Evolutionary conservation across 805 yeast genomes (phyloP).

Genomic region (Monosporozyma yasuniensis): DNA sequence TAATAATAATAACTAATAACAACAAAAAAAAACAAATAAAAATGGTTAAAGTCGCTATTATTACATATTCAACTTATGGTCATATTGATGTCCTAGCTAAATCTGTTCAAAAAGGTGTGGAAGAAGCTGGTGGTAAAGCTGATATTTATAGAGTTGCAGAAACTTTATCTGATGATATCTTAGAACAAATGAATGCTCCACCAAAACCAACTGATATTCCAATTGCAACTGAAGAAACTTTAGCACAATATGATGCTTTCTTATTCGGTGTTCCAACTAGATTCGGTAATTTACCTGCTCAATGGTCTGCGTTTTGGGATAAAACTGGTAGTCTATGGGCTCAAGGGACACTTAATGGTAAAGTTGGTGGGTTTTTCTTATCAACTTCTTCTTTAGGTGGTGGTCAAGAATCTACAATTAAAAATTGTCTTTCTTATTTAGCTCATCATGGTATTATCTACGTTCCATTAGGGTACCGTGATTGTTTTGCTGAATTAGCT

Average conservation of each 20-base stretch:
- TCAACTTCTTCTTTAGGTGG: conserved; percentile 69
- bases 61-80: conserved; percentile 71
- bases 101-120: conserved; percentile 59
- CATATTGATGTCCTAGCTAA: conserved; percentile 66
- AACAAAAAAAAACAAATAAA: too few relatives aligned
- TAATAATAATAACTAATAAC: too few relatives aligned
- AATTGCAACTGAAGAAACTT: conserved; percentile 46
- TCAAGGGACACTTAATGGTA: conserved; percentile 57
- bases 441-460: conserved; percentile 72
- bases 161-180: conserved; percentile 55
- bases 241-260: conserved; percentile 61
- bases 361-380: conserved; percentile 67
- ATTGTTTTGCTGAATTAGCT: conserved; percentile 47
- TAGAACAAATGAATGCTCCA: conserved; percentile 53
- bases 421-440: conserved; percentile 49
- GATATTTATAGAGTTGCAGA: conserved; percentile 71
- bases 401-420: conserved; percentile 73
- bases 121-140: conserved; percentile 60
- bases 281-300: conserved; percentile 69
- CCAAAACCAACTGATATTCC: conserved; percentile 51
- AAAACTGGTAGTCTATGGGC: conserved; percentile 78
- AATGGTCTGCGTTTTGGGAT: conserved; percentile 71
- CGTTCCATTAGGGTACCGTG: conserved; percentile 70
- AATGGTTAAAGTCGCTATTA: conserved; percentile 38
- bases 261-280: conserved; percentile 78